These are phyloP conservation scores for Lagenidium sp. DNA, from an alignment of 352 stramenopile species.

Conservation along the genomic window DNA sequence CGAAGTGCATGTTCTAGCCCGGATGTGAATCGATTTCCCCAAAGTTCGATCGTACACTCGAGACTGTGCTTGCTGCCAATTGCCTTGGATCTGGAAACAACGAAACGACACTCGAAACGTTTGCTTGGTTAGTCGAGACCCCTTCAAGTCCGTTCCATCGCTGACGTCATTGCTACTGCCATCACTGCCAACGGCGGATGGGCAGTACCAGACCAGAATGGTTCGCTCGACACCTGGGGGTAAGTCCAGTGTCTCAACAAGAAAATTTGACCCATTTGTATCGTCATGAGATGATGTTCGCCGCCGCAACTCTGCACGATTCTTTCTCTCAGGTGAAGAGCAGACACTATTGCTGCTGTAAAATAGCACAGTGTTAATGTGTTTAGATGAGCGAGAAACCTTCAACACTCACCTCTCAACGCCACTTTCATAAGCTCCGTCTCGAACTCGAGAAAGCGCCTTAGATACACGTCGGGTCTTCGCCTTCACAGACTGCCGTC, in stretches of 20 bases:
- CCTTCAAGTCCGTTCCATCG: constrained; percentile 73
- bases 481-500: too few species aligned
- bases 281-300: constrained; percentile 42
- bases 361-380: neutral
- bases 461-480: too few species aligned
- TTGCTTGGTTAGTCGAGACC: constrained; percentile 74
- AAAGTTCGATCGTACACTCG: constrained; percentile 80
- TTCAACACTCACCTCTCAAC: constrained; percentile 50
- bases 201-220: constrained; percentile 86
- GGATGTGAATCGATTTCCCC: constrained; percentile 80
- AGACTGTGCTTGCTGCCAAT: constrained; percentile 80
- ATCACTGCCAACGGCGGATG: constrained; percentile 14
- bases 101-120: constrained; percentile 83
- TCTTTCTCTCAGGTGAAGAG: constrained; percentile 67
- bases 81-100: constrained; percentile 80
- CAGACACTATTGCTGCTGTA: constrained; percentile 44
- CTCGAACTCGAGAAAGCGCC: constrained; percentile 38
- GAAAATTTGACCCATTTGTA: constrained; percentile 69
- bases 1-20: constrained; percentile 79
- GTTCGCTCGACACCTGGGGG: constrained; percentile 77
- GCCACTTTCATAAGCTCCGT: constrained; percentile 64
- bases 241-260: constrained; percentile 85
- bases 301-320: constrained; percentile 34
- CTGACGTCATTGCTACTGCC: constrained; percentile 14
- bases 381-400: neutral